Evolutionary conservation across 208 protist genomes (phyloP), one percentile per base, ranked within the genome.

Genomic region (Herpetomonas samuelpessoai): DNA sequence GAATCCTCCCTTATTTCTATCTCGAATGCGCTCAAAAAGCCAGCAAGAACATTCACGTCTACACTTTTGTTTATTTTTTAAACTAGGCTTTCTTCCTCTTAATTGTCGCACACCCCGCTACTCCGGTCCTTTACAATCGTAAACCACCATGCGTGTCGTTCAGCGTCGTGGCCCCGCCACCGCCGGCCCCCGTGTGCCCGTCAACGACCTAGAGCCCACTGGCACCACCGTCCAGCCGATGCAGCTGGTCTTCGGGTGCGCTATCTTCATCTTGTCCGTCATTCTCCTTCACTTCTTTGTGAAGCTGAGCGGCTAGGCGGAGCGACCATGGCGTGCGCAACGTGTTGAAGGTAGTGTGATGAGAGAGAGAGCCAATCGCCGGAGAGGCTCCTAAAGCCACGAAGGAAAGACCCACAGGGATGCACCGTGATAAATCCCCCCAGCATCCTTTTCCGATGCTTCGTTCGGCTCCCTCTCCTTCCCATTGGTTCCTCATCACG

Each of bases 231-330:
- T 95, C 48, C 74, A 90, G 56, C 88, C 88, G 12, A 81, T 81
- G 64, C 83, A 92, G 60, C 75, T 95, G 3, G 58, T 95, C 54
- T 52, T 89, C 6, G 67, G 62, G 30, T 83, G 71, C 52, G 83
- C 64, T 9, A 63, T 50, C 4, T 95, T 95, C 56, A 79, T 95
- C 27, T 49, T 95, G 26, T 75, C 76, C 46, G 82, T 95, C n/a
- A 92, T 95, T 72, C 65, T 95, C 21, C 71, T 92, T 6, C 85
- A 95, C 68, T 95, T 95, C 74, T 92, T 90, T 56, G 68, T 84
- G 27, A 95, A 95, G 74, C 47, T 93, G 21, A 57, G 62, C 30
- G 73, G 62, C 16, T 79, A 77, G 64, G 26, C 63, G 51, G 50
- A 6, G 57, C 16, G 47, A 14, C 12, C 38, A 45, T 45, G 38